Base-by-base conservation (phyloP, 805 yeast genomes). In the Starmerella bombicola region DNA sequence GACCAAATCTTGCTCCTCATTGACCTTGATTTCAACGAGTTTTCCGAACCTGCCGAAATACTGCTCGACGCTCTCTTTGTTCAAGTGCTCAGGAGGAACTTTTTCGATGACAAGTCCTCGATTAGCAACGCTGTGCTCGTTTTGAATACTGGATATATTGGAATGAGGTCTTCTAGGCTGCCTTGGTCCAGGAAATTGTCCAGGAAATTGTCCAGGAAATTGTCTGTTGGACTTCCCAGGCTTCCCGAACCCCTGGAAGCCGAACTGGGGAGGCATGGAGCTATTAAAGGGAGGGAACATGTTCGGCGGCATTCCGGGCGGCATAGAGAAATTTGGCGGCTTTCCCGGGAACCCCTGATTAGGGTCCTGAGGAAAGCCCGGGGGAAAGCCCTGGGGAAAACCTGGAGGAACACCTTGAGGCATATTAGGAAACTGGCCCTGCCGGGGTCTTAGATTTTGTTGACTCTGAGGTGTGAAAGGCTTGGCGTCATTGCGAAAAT, bases 21-120 rank as follows among this genome's bases (percentile, higher is more conserved):
- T 54, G 10, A 69, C 38, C 20, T 46, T 41, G 15, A 70, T 57
- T 3, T 33, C 38, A 5, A 40, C 45, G 17, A 69, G 44, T 1
- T 48, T 55, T 10, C 74, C 74, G 51, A 68, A 69, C 45, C 58
- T 50, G n/a, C 57, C 48, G 49, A 69, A 69, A 47, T 60, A 67
- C 6, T 51, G 50, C 29, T 59, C 50, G 1, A 69, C 25, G 1
- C 41, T 38, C 12, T 43, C 52, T 37, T 64, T 67, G 33, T 59
- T 55, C 24, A 68, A 55, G 44, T 62, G 58, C 28, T 69, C 72
- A 2, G 50, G 51, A 13, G 74, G 74, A 8, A 69, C 39, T 32
- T 63, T 61, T 23, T 70, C 69, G 7, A 70, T 63, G 1, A 69
- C 55, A 4, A 69, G 55, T 30, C 52, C 47, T 20, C 49, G 46